Conservation (phyloP, 352 stramenopile genomes). For the Salisapilia sapeloensis region DNA sequence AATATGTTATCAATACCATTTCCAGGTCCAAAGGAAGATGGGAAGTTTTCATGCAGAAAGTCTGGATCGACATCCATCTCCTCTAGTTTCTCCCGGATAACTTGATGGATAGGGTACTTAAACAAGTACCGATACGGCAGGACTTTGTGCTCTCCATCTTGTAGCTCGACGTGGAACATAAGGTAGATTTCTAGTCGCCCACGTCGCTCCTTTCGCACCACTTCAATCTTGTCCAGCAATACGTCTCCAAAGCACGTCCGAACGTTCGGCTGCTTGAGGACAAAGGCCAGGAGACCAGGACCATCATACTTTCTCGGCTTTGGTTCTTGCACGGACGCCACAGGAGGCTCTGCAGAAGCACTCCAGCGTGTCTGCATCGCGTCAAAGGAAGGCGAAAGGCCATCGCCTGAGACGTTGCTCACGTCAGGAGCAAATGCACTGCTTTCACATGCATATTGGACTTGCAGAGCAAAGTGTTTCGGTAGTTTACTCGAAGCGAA, state of each 20-base stretch:
- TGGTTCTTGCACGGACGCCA: slow-evolving; percentile 2
- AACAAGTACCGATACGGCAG: slow-evolving; percentile 60
- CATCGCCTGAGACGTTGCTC: slow-evolving; percentile 3
- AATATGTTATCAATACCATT: slow-evolving; percentile 8
- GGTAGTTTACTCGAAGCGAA: slow-evolving; percentile 53
- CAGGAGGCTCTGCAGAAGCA: background rate
- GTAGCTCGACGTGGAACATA: slow-evolving; percentile 48
- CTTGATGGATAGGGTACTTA: slow-evolving; percentile 46
- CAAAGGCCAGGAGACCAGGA: slow-evolving; percentile 39
- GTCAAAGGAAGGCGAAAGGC: background rate
- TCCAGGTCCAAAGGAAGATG: slow-evolving; percentile 43
- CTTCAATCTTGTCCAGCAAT: slow-evolving; percentile 66
- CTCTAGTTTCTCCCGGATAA: slow-evolving; percentile 38
- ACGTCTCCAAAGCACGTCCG: slow-evolving; percentile 68
- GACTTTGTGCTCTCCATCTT: slow-evolving; percentile 23
- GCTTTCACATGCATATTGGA: slow-evolving; percentile 28
- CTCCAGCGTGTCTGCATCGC: background rate
- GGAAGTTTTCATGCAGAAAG: slow-evolving; percentile 42
- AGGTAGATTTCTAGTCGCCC: slow-evolving; percentile 53
- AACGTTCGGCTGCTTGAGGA: slow-evolving; percentile 37
- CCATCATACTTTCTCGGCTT: slow-evolving; percentile 58
- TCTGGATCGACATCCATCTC: slow-evolving; percentile 50
- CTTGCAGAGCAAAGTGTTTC: slow-evolving; percentile 37
- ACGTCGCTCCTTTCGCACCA: slow-evolving; percentile 32
- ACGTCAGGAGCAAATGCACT: slow-evolving; percentile 26